phyloP scores from a whole-genome alignment of 495 filamentous ascomycete genomes.

The Jackrogersella multiformis region DNA sequence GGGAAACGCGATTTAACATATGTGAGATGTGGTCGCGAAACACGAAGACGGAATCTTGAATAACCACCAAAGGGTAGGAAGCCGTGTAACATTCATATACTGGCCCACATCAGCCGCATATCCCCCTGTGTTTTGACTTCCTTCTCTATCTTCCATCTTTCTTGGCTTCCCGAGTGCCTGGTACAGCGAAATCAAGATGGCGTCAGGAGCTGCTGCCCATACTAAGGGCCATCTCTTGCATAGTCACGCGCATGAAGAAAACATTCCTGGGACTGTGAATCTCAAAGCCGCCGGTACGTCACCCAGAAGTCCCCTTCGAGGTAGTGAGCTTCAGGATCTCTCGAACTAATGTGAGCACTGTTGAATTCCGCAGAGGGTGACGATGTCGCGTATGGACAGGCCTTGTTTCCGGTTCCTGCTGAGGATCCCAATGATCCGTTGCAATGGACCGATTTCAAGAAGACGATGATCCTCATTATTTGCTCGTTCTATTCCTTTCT shows the following conservation, averaged over 20 bases:
- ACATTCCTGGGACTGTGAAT: slow-evolving; percentile 68
- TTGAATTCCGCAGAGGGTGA: slow-evolving; percentile 67
- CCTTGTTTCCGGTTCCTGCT: slow-evolving; percentile 68
- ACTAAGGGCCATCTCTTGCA: slow-evolving; percentile 35
- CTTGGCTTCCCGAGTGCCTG: slow-evolving; percentile 12
- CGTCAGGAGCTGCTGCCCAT: slow-evolving; percentile 18
- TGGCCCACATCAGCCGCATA: slow-evolving; percentile 23
- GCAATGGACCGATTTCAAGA: slow-evolving; percentile 68
- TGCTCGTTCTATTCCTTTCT: slow-evolving; percentile 70
- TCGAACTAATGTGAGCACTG: background rate
- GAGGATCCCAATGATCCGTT: slow-evolving; percentile 74
- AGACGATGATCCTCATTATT: slow-evolving; percentile 67
- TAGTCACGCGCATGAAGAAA: slow-evolving; percentile 67
- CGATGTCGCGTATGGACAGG: slow-evolving; percentile 66
- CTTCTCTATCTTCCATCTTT: background rate
- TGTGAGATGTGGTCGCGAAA: slow-evolving; percentile 15
- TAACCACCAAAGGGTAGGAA: slow-evolving; percentile 1
- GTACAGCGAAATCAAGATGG: slow-evolving; percentile 25
- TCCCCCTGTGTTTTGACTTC: background rate
- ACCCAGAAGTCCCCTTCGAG: background rate
- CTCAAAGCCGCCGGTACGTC: slow-evolving; percentile 54
- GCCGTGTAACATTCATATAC: slow-evolving; percentile 23
- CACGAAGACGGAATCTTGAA: slow-evolving; percentile 12
- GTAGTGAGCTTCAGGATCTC: background rate
- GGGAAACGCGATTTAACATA: slow-evolving; percentile 5